Percentiles rank a stretch among this genome's conserved stretches.
Evolutionary conservation across 768 basidiomycete genomes (phyloP).

Genomic region (Hypsizygus marmoreus): DNA sequence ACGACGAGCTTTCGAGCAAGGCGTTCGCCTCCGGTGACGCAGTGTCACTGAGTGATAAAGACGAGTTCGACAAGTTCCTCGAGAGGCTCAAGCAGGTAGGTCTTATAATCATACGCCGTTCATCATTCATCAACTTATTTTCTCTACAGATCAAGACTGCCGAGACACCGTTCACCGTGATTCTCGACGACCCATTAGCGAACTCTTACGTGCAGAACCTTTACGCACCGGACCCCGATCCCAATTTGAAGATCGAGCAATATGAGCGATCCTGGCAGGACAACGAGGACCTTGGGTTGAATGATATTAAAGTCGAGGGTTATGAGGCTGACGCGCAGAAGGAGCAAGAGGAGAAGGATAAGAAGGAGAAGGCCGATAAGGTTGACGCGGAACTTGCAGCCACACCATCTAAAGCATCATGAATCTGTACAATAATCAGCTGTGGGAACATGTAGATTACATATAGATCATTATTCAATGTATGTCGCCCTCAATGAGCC

Average conservation of each 20-base stretch:
- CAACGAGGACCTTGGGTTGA: constrained; percentile 93
- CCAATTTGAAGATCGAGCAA: constrained; percentile 81
- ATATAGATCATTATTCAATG: too few relatives aligned
- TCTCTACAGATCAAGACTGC: constrained; percentile 69
- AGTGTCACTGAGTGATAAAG: constrained; percentile 43
- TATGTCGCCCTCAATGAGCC: too few relatives aligned
- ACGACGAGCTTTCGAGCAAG: constrained; percentile 92
- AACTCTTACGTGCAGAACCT: constrained; percentile 96
- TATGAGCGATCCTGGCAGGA: constrained; percentile 90
- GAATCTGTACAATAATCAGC: too few relatives aligned
- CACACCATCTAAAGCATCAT: too few relatives aligned
- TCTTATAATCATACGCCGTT: background rate
- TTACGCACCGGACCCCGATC: constrained; percentile 97
- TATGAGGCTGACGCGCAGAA: constrained; percentile 47
- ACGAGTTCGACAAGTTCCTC: constrained; percentile 77
- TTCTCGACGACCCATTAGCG: constrained; percentile 93
- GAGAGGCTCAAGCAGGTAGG: constrained; percentile 71
- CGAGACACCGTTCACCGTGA: constrained; percentile 81
- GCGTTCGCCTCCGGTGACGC: constrained; percentile 79
- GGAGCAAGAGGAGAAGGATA: background rate
- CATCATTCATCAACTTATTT: constrained; percentile 2
- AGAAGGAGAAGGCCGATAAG: background rate
- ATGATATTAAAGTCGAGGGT: constrained; percentile 84
- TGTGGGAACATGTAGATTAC: too few relatives aligned
- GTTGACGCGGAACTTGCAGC: too few relatives aligned